phyloP scores from a whole-genome alignment of 225 moss, liverwort and hornwort genomes.

The Neckera pumila region DNA sequence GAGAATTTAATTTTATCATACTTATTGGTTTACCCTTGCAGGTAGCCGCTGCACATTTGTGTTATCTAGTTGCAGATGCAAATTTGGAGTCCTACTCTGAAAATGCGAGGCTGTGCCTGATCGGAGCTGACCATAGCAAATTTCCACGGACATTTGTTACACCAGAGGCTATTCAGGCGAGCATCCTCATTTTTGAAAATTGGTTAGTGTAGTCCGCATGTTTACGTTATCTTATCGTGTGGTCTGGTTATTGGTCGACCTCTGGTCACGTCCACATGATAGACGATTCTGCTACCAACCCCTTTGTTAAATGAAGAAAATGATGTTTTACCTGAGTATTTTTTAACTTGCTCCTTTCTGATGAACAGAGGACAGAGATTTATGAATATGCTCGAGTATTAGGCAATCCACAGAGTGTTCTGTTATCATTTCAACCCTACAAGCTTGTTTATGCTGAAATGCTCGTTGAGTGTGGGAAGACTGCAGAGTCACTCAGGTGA shows the following conservation, averaged over 20 bases:
- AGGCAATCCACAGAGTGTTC: constrained; percentile 55
- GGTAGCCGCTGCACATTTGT: constrained; percentile 77
- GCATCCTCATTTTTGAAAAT: constrained; percentile 1
- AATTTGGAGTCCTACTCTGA: constrained; percentile 54
- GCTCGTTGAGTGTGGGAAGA: constrained; percentile 87
- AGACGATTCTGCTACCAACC: neutral
- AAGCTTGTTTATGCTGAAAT: constrained; percentile 89
- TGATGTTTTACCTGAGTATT: neutral
- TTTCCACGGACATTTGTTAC: constrained; percentile 73
- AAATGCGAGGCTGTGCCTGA: constrained; percentile 63
- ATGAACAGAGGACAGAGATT: constrained; percentile 14
- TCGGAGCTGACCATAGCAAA: constrained; percentile 81
- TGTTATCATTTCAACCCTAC: constrained; percentile 79
- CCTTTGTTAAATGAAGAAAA: neutral
- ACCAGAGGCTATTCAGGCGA: constrained; percentile 77
- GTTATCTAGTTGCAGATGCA: constrained; percentile 78
- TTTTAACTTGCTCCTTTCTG: neutral
- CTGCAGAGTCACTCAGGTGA: constrained; percentile 71
- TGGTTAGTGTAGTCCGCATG: neutral
- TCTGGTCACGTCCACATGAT: neutral
- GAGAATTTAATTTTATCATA: neutral
- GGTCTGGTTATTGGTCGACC: neutral
- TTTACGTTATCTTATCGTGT: neutral
- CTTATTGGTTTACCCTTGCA: constrained; percentile 8
- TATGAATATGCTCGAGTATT: constrained; percentile 1